phyloP scores from a whole-genome alignment of 805 yeast species.

The Myxozyma neotropica region DNA sequence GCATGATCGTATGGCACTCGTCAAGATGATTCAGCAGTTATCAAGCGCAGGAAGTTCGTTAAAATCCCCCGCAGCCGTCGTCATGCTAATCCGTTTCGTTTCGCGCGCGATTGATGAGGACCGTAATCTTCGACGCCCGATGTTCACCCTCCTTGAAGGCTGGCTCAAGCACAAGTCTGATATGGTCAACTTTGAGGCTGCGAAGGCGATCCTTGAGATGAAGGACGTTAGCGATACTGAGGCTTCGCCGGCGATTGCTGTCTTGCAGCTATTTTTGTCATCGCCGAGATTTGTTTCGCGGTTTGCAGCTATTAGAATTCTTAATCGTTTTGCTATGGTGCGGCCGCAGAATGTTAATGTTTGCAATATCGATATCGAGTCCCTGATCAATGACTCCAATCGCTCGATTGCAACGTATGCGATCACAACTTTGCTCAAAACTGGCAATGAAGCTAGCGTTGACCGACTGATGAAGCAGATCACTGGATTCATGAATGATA shows the following conservation, averaged over 20 bases:
- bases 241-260: conserved; percentile 67
- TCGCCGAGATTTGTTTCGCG: conserved; percentile 89
- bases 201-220: conserved; percentile 66
- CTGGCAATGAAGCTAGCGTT: conserved; percentile 87
- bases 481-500: conserved; percentile 85
- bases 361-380: conserved; percentile 84
- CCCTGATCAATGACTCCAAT: conserved; percentile 82
- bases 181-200: conserved; percentile 89
- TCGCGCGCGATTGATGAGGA: conserved; percentile 74
- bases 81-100: conserved; percentile 81
- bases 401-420: conserved; percentile 95
- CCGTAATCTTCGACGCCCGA: conserved; percentile 57
- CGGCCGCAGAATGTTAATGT: conserved; percentile 71
- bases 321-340: conserved; percentile 80
- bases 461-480: conserved; percentile 87
- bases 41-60: conserved; percentile 51
- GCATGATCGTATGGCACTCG: conserved; percentile 90
- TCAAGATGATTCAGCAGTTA: conserved; percentile 84
- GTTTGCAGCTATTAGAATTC: conserved; percentile 89
- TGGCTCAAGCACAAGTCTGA: conserved; percentile 82
- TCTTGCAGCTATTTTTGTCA: conserved; percentile 74
- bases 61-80: conserved; percentile 79
- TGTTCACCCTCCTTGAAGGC: conserved; percentile 64
- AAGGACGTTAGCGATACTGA: conserved; percentile 63
- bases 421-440: conserved; percentile 90